phyloP scores from a whole-genome alignment of 2,329 filamentous ascomycete species.

The Trichoderma brevicompactum region DNA sequence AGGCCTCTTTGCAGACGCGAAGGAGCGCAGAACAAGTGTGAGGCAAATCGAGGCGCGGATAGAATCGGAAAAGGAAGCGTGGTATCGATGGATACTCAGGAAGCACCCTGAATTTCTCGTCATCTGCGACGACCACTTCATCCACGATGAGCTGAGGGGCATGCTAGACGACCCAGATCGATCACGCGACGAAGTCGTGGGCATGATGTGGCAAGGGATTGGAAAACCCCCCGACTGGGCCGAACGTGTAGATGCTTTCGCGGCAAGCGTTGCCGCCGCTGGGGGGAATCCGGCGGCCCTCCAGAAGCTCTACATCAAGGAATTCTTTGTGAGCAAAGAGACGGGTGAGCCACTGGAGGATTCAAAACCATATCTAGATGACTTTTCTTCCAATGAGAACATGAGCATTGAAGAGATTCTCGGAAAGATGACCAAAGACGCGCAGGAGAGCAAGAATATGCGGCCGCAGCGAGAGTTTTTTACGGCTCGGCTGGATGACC shows the following conservation, averaged over 20 bases:
- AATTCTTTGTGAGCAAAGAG: conserved; percentile 47
- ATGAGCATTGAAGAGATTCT: conserved; percentile 43
- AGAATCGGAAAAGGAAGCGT: conserved; percentile 55
- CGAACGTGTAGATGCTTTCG: conserved; percentile 42
- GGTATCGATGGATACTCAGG: conserved; percentile 55
- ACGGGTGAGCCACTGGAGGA: conserved; percentile 42
- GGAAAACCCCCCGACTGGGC: conserved; percentile 43
- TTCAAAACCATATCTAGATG: conserved; percentile 48
- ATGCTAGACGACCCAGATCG: conserved; percentile 46
- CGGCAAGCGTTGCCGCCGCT: conserved; percentile 40
- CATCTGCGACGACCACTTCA: conserved; percentile 38
- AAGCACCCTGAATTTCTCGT: conserved; percentile 46
- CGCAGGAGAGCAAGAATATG: conserved; percentile 38
- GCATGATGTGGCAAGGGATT: conserved; percentile 44
- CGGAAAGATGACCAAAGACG: conserved; percentile 41
- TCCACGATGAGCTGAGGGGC: conserved; percentile 41
- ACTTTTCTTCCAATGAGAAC: conserved; percentile 37
- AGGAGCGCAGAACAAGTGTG: conserved; percentile 49
- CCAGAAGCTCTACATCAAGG: conserved; percentile 46
- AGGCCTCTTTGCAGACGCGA: conserved; percentile 53
- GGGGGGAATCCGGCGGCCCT: conserved; percentile 41
- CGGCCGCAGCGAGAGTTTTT: conserved; percentile 47
- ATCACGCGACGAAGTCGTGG: conserved; percentile 45
- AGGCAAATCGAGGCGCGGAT: conserved; percentile 55
- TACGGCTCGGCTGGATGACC: conserved; percentile 49